Base-by-base conservation (phyloP, 495 filamentous ascomycete genomes). In the Xylaria cubensis region DNA sequence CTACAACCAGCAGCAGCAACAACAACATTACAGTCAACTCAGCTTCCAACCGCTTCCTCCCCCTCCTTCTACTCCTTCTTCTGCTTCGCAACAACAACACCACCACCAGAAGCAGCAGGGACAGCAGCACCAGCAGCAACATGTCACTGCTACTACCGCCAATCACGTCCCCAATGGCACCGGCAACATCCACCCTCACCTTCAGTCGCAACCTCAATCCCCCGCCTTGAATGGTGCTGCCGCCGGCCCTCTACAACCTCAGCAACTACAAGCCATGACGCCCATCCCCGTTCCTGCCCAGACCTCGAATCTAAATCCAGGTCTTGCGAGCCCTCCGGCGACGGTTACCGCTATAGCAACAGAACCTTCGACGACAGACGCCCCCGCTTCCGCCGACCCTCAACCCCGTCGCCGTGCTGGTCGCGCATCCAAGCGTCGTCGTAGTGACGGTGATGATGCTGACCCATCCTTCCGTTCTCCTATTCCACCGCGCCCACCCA, bases 401-500 rank as follows among this genome's bases (percentile, higher is more conserved):
- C 69, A 71, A 21, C 69, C 69, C 42, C 73, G 74, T 4, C 72
- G 69, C 19, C 68, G 56, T 50, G n/a, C 32, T 12, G 50, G 72
- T 15, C 76, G 75, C 6, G 74, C 76, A 2, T 67, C 73, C 44
- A 79, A 77, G 67, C 72, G 70, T 4, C 73, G 71, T 39, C 48
- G 71, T 13, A 48, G 64, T 3, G 66, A 75, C 34, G 59, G 72
- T 50, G 65, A 82, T 1, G 62, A 74, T 17, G 55, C 74, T 32
- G 58, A 82, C 93, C 32, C 58, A 81, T 69, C 86, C 84, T 70
- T 92, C 91, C 24, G 75, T 85, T 24, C 84, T 92, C 72, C 90
- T 88, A 80, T 86, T 89, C 69, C 92, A 91, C 19, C 93, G 91
- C 76, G 84, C 19, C 71, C 50, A 24, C 74, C 90, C 69, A 92